phyloP scores from a whole-genome alignment of 2,329 filamentous ascomycete species.

The Aciculosporium take region DNA sequence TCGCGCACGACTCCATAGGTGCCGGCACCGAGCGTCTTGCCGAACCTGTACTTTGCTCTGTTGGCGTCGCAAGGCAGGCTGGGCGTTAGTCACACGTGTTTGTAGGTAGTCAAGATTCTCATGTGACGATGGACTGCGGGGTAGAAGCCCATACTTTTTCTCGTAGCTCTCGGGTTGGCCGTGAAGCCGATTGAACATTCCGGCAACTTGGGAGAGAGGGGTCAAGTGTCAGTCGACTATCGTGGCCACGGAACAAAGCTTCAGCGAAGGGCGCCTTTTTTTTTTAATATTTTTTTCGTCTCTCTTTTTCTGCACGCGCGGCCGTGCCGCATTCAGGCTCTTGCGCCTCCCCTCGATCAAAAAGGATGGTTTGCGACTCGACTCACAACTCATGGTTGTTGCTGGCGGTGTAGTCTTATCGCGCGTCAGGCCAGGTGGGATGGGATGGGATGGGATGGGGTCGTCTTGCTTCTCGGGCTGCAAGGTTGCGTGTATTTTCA shows the following conservation, averaged over 20 bases:
- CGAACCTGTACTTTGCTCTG: constrained; percentile 80
- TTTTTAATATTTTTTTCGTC: too few relatives aligned
- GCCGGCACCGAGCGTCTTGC: constrained; percentile 83
- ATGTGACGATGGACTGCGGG: constrained; percentile 12
- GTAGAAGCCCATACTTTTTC: constrained; percentile 56
- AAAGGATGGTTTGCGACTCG: constrained; percentile 12
- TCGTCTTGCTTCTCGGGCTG: not conserved
- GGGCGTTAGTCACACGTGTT: not conserved
- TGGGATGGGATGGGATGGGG: not conserved
- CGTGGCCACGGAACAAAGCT: not conserved
- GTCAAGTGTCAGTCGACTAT: not conserved
- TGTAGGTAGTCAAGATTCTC: not conserved
- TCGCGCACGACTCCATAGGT: constrained; percentile 98
- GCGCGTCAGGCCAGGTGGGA: not conserved
- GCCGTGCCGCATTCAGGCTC: not conserved
- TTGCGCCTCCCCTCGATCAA: not conserved
- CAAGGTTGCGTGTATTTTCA: not conserved
- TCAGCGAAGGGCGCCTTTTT: not conserved
- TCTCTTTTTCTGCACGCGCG: too few relatives aligned
- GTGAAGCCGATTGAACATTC: constrained; percentile 89
- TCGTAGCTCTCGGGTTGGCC: constrained; percentile 97
- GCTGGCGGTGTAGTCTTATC: constrained; percentile 16
- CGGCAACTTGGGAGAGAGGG: constrained; percentile 49
- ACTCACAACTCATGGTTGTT: constrained; percentile 20
- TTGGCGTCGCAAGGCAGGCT: constrained; percentile 5